Base-by-base conservation (phyloP, 2,329 filamentous ascomycete species). In the Thelonectria blattea region DNA sequence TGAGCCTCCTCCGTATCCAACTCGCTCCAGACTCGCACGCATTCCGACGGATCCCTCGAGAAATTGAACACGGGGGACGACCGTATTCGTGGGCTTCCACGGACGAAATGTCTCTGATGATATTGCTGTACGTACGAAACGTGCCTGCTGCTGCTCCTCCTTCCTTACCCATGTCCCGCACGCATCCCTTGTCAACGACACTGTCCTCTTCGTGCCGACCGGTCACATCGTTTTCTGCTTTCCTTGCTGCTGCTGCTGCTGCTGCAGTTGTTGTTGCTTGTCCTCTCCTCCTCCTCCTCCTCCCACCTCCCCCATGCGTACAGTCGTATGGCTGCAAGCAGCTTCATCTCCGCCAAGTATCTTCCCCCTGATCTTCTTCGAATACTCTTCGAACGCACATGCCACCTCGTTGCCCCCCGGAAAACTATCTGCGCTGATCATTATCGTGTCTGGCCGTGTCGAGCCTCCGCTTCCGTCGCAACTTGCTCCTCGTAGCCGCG, bases 371-470 rank as follows among this genome's bases (percentile, higher is more conserved):
- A 14, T 46, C 43, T 18, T 30, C 22, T 22, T 30, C 45, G 27
- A 17, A 27, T 8, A 20, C 51, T 62, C 52, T 56, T 15, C 7
- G 52, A 64, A 60, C 61, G 60, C 60, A 61, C 62, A 68, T 68
- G 65, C 68, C 67, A 71, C 67, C 63, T 64, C 60, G 55, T 37
- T 52, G 22, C 22, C 57, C 65, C 68, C 68, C 60, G 61, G 67
- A 60, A 30, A 67, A 66, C 62, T 62, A 67, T 32, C 56, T 70
- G 66, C 37, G 68, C 63, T 66, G 66, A 69, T 71, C 68, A 64
- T 69, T 67, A 61, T 71, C 65, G 65, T 71, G 66, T 55, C 66
- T 68, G 65, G 56, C 62, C 43, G 59, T 63, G 68, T 62, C 61
- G 58, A 64, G 63, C 65, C 51, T 65, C 66, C 52, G 64, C 61